Evolutionary conservation across 73 alveolate species (phyloP), one percentile per base, ranked within the genome.

Genomic region (Breviolum minutum): DNA sequence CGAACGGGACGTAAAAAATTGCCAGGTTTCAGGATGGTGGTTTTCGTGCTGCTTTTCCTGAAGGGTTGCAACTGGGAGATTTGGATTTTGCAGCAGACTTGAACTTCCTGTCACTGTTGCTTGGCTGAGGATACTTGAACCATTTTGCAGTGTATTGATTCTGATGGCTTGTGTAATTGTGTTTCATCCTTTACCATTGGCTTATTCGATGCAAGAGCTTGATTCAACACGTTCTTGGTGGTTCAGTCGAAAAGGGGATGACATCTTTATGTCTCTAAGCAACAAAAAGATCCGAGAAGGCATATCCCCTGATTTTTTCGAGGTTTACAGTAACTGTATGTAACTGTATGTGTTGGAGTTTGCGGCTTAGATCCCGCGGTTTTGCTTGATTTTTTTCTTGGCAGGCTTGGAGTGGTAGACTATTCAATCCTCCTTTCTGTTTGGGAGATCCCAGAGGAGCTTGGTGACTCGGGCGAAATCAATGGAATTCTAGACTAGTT

Each of bases 11-110:
- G 30, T 9, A 19, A n/a, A n/a, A n/a, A n/a, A n/a, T 61, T 60
- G 12, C 30, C 76, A 91, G 97, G 97, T 91, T 91, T 48, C 97
- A 91, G 63, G 88, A 91, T 26, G 97, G 97, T 8, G 97, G 97
- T 19, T 91, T 91, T 24, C 82, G 82, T 8, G 29, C 88, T 13
- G 8, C 87, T 40, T 91, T 91, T 32, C 97, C 97, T 7, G 48
- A 22, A 19, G 87, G 97, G 10, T n/a, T 91, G 61, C 97, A 54
- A 77, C 85, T 91, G 87, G 87, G 69, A 11, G n/a, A 70, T n/a
- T n/a, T 61, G 26, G 24, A 32, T 87, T 48, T 91, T 17, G 88
- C 69, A 12, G 77, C 73, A 5, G 97, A 91, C 60, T n/a, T 91
- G 88, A n/a, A 63, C 54, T 91, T 91, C 69, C 97, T 91, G 26